Evolutionary conservation across 2,329 filamentous ascomycete genomes (phyloP), one percentile per base, ranked within the genome.

Genomic region (Sporothrix protearum): DNA sequence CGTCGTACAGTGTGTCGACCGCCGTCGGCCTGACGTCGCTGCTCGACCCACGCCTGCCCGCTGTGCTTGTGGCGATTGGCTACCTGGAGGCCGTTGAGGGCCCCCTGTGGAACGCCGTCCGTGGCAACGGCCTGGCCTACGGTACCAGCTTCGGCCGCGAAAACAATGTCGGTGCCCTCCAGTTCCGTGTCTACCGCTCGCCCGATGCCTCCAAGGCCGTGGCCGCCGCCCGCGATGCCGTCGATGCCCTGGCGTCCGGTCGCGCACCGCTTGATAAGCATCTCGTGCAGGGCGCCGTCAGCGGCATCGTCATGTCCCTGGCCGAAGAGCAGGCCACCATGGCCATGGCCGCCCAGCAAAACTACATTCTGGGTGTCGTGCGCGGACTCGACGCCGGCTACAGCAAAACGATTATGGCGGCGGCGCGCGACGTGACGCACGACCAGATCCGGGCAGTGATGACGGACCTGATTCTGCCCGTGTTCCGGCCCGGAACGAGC

Each of bases 11-110:
- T 30, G 88, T 94, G 73, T 89, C 92, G 76, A 91, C 91, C 12
- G 86, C 91, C 1, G 87, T 87, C 55, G 95, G 95, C 6, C 87
- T 95, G 19, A 86, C 88, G 30, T 92, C 91, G 0, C 94, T 91
- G 78, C 85, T 87, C 3, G 91, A 97, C 77, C 90, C 94, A 0
- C 86, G 88, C 19, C 85, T 98, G 0, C 94, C 96, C 0, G 90
- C 94, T 1, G 86, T 97, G 68, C 88, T 97, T 79, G 94, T 99
- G 8, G 94, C 95, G 0, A 88, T 94, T 67, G 90, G 94, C 25
- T 98, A 97, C 78, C 90, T 99, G 73, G 94, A 97, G 78, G 90
- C 94, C 0, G 92, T 96, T 22, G 96, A 99, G 80, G 96, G 96
- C 0, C 96, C 96, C 0, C 88, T 99, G 42, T 98, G 96, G 95